Evolutionary conservation across 2,329 filamentous ascomycete species (phyloP), one percentile per base, ranked within the genome.

Genomic region (Curvularia lunata): DNA sequence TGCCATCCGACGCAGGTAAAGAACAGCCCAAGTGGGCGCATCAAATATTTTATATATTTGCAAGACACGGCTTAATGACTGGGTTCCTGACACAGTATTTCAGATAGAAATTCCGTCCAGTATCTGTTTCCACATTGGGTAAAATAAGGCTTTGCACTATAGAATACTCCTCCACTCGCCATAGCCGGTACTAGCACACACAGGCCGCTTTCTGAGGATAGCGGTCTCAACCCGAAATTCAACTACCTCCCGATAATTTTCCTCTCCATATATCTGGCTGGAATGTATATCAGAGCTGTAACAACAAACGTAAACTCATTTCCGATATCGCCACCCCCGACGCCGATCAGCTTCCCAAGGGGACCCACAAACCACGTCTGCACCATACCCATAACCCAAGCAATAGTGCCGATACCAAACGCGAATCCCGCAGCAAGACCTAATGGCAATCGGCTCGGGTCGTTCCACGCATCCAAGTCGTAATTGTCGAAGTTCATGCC

Each of bases 361-460:
- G 70, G 71, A 2, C 83, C 83, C 21, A 82, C 73, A 63, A 82
- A 85, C 80, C 82, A 86, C 0, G 82, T 85, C 73, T 86, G 81
- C 46, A 79, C 79, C 85, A 88, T 87, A 1, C 85, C 85, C 67
- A 87, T 75, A 21, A 84, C 76, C 75, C 83, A 85, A 7, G 74
- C 75, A 5, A 78, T 59, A 1, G 78, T 71, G 5, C 78, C 78
- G 0, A 80, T 58, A 1, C 69, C 64, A 50, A 81, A 78, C 4
- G 78, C 75, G 1, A 69, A 57, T 5, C 73, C 72, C 2, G 74
- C 79, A 6, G 79, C 79, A 46, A 79, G 70, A 7, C 80, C 80
- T 6, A 75, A 54, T 1, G 80, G 80, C 38, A 82, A 66, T 30
- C 74, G 69, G n/a, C 59, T 64, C 0, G 77, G 79, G 41, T 79